Evolutionary conservation across 805 yeast genomes (phyloP).

Genomic region (Wickerhamiella dianesei): DNA sequence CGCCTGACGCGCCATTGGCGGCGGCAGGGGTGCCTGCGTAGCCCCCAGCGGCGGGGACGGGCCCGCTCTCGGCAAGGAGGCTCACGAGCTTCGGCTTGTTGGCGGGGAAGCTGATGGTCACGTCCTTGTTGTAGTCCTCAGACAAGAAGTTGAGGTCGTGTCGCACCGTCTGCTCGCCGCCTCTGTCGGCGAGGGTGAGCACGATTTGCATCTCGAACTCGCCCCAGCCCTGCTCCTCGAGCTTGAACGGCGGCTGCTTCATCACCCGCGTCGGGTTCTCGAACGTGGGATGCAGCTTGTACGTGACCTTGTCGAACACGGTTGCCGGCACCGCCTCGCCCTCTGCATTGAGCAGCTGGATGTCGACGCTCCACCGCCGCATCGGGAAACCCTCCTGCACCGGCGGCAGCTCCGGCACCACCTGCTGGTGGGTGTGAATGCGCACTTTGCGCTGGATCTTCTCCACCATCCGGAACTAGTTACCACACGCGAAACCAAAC

Average conservation of each 20-base stretch:
- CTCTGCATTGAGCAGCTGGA: conserved; percentile 58
- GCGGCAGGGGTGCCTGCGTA: conserved; percentile 2
- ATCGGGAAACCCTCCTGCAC: conserved; percentile 86
- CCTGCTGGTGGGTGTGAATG: conserved; percentile 72
- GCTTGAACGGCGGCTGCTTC: conserved; percentile 71
- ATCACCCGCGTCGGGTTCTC: conserved; percentile 72
- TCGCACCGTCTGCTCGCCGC: conserved; percentile 72
- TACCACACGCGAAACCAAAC: neutral
- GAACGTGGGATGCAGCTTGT: conserved; percentile 90
- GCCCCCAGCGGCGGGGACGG: conserved; percentile 42
- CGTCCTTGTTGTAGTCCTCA: conserved; percentile 66
- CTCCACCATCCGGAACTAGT: conserved; percentile 14
- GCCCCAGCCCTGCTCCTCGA: conserved; percentile 97
- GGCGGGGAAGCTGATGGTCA: conserved; percentile 60
- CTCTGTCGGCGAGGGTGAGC: conserved; percentile 64
- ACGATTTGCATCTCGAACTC: conserved; percentile 82
- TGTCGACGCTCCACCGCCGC: conserved; percentile 82
- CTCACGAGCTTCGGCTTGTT: conserved; percentile 59
- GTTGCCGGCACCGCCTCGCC: conserved; percentile 79
- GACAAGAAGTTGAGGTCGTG: conserved; percentile 82
- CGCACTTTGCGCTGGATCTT: conserved; percentile 73
- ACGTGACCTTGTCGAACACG: conserved; percentile 82
- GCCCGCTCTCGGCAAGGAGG: conserved; percentile 67
- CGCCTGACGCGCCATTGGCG: conserved; percentile 19
- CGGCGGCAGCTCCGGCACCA: conserved; percentile 66